Base-by-base conservation (phyloP, 306 rosid genomes). In the Rubus parviflorus region DNA sequence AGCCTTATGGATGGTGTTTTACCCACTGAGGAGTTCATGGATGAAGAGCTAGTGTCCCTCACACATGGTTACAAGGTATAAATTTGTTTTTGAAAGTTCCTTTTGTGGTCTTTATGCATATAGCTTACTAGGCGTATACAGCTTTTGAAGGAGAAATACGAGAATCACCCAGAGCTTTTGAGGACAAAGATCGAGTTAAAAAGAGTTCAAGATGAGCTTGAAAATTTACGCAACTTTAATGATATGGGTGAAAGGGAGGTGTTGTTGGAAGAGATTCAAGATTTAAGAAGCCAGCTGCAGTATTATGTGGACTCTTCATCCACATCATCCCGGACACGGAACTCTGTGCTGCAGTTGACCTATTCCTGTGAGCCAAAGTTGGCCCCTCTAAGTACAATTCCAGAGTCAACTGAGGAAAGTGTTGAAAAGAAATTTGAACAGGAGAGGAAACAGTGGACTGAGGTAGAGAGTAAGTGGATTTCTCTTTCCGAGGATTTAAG, bases 181-280 rank as follows among this genome's bases (percentile, higher is more conserved):
- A 90, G 85, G 85, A 84, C 82, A 77, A 89, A 87, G 81, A 91
- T 91, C 64, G 98, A 96, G 83, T 85, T 96, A 42, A 88, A 93
- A 84, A 86, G 86, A 78, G 85, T 85, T 70, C 92, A 86, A 80
- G 93, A 90, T 77, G 96, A 91, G 82, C 81, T 93, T 83, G 93
- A 91, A 74, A 82, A 83, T 75, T 86, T 85, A 74, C 87, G 87
- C 41, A 92, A 85, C 82, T 93, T 96, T 82, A 84, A 75, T 77
- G 91, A 93, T 70, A 82, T 89, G 85, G 98, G 89, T 61, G 99
- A 96, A 91, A 90, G 87, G 86, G 99, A 96, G 83, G 96, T 96
- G 64, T 81, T 96, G 89, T 80, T 91, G 90, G 98, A 96, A 83
- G 99, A 96, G 87, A 84, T 96, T 83, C 97, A 96, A 76, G 92